A percentile compares a stretch with the other conserved stretches of the same genome.
Evolutionary conservation across 208 protist species (phyloP).

Genomic region (Trypanosomatidae sp.): DNA sequence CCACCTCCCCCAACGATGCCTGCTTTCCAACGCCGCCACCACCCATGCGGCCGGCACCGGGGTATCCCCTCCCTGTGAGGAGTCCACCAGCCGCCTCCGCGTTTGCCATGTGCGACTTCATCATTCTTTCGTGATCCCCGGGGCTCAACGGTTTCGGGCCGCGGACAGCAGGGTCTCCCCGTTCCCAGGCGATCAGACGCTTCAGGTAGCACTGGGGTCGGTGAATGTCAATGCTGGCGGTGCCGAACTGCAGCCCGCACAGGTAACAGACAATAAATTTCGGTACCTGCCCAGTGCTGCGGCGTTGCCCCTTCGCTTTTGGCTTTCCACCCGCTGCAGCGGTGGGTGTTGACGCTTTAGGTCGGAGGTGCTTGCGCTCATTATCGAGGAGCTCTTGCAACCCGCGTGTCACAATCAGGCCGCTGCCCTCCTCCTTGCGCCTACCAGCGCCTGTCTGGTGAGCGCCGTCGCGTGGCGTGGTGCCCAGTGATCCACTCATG

Average conservation of each 20-base stretch:
- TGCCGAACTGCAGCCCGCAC: conserved; percentile 89
- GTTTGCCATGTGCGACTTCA: conserved; percentile 30
- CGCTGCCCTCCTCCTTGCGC: conserved; percentile 8
- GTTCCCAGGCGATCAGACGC: conserved; percentile 89
- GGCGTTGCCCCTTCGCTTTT: conserved; percentile 15
- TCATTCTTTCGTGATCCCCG: conserved; percentile 55
- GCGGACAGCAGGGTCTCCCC: conserved; percentile 64
- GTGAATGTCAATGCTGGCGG: conserved; percentile 85
- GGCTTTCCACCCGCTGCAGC: neutral
- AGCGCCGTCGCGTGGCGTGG: conserved; percentile 8
- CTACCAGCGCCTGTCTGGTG: neutral
- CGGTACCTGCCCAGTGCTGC: conserved; percentile 32
- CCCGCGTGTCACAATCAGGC: conserved; percentile 69
- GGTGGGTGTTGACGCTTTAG: neutral
- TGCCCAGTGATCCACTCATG: conserved; percentile 12
- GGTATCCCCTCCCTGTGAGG: neutral
- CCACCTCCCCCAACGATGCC: conserved; percentile 27
- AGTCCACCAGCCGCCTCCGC: conserved; percentile 2
- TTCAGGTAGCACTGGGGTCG: conserved; percentile 93
- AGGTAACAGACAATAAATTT: conserved; percentile 91
- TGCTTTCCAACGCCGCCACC: conserved; percentile 18
- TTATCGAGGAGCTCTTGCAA: conserved; percentile 73
- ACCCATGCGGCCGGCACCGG: neutral
- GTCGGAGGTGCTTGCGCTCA: conserved; percentile 32
- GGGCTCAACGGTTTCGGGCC: conserved; percentile 71